These are phyloP conservation scores for Candida tallmaniae DNA, from an alignment of 805 yeast species.

Conservation along the genomic window DNA sequence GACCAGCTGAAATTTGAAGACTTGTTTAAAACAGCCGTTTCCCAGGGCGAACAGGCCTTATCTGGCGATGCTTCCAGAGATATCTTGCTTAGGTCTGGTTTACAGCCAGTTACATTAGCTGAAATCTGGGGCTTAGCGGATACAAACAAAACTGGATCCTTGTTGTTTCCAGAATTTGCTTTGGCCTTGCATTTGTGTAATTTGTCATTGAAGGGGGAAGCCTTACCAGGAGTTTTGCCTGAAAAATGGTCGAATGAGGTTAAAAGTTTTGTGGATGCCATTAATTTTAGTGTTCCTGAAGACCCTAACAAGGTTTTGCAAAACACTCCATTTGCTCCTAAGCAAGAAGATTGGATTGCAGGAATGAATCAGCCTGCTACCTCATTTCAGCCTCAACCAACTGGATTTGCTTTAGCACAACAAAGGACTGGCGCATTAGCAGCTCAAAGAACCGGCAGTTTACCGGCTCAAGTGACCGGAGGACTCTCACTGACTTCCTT, in stretches of 20 bases:
- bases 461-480: too few species aligned
- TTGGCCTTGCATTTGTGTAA: slow-evolving; percentile 86
- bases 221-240: slow-evolving; percentile 71
- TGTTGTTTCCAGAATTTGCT: slow-evolving; percentile 92
- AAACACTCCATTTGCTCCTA: slow-evolving; percentile 40
- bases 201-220: slow-evolving; percentile 69
- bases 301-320: slow-evolving; percentile 37
- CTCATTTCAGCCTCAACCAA: slow-evolving; percentile 28
- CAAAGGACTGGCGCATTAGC: slow-evolving; percentile 15
- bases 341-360: slow-evolving; percentile 24
- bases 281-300: slow-evolving; percentile 73
- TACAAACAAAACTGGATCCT: slow-evolving; percentile 76
- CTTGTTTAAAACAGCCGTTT: slow-evolving; percentile 74
- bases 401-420: slow-evolving; percentile 45
- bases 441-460: slow-evolving; percentile 43
- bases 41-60: slow-evolving; percentile 62
- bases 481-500: slow-evolving; percentile 8
- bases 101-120: slow-evolving; percentile 70
- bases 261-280: slow-evolving; percentile 82
- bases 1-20: slow-evolving; percentile 88
- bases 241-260: slow-evolving; percentile 77
- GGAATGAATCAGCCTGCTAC: slow-evolving; percentile 26
- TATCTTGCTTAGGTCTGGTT: slow-evolving; percentile 73
- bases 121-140: slow-evolving; percentile 92
- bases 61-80: slow-evolving; percentile 73